Conservation (phyloP, 148 eudicot species). For the Rhododendron molle region DNA sequence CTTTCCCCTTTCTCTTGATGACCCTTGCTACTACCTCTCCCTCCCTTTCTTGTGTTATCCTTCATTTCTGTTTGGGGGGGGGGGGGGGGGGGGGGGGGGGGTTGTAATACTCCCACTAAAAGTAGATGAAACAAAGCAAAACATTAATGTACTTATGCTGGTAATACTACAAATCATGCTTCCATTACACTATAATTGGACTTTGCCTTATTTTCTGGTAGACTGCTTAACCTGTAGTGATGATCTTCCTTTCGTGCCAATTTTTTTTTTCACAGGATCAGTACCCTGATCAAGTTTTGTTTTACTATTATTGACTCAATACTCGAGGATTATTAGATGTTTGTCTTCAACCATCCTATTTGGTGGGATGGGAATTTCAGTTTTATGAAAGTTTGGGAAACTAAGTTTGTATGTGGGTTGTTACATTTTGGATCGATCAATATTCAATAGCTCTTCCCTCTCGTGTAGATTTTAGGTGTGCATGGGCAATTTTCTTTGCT, state of each 20-base stretch:
- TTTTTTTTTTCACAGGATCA: too few species aligned
- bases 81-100: too few species aligned
- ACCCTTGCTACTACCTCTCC: background rate
- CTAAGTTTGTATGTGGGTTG: background rate
- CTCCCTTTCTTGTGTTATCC: background rate
- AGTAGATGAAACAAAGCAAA: background rate
- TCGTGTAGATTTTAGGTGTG: background rate
- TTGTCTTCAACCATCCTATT: background rate
- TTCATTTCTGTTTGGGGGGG: too few species aligned
- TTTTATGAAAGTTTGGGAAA: background rate
- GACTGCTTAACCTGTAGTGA: background rate
- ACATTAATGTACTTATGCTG: background rate
- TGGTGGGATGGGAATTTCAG: background rate
- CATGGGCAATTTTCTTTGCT: background rate
- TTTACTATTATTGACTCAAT: background rate
- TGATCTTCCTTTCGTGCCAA: background rate
- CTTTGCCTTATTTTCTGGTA: background rate
- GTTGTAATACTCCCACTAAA: background rate
- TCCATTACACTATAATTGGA: background rate
- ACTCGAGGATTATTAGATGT: background rate
- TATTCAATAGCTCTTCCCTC: background rate
- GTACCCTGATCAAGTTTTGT: background rate
- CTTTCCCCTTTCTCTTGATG: background rate
- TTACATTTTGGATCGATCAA: background rate
- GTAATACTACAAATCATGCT: background rate